phyloP scores from a whole-genome alignment of 1,284 basidiomycete genomes.

The Trichosporon ovoides region DNA sequence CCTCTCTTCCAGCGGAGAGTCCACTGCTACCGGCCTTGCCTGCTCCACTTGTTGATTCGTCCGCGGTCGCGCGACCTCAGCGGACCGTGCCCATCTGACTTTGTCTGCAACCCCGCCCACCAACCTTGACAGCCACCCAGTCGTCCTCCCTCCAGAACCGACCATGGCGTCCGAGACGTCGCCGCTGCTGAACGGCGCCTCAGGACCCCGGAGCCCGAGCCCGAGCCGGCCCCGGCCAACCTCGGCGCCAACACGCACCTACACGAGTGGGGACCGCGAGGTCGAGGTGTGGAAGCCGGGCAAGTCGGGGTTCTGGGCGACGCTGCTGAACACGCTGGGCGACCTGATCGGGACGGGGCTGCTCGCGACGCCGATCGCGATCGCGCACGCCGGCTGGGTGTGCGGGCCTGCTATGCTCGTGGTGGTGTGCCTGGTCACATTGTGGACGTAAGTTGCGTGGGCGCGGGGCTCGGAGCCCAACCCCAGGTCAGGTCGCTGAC shows the following conservation, averaged over 20 bases:
- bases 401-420: constrained; percentile 65
- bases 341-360: constrained; percentile 82
- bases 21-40: too few relatives aligned
- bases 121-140: too few relatives aligned
- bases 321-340: constrained; percentile 77
- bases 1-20: too few relatives aligned
- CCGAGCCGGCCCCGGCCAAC: neutral
- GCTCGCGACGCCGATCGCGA: constrained; percentile 78
- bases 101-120: too few relatives aligned
- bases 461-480: neutral
- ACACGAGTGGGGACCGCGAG: constrained; percentile 24
- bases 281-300: constrained; percentile 49
- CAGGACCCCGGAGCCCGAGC: neutral
- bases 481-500: too few relatives aligned
- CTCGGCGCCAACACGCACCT: neutral
- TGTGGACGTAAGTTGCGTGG: constrained; percentile 69
- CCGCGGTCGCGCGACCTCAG: too few relatives aligned
- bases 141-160: too few relatives aligned
- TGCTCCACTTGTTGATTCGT: too few relatives aligned
- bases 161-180: too few relatives aligned
- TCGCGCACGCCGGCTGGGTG: constrained; percentile 81
- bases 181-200: neutral
- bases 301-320: constrained; percentile 71
- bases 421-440: constrained; percentile 68
- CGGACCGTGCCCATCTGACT: too few relatives aligned